Base-by-base conservation (phyloP, 306 rosid genomes). In the Corylus heterophylla region DNA sequence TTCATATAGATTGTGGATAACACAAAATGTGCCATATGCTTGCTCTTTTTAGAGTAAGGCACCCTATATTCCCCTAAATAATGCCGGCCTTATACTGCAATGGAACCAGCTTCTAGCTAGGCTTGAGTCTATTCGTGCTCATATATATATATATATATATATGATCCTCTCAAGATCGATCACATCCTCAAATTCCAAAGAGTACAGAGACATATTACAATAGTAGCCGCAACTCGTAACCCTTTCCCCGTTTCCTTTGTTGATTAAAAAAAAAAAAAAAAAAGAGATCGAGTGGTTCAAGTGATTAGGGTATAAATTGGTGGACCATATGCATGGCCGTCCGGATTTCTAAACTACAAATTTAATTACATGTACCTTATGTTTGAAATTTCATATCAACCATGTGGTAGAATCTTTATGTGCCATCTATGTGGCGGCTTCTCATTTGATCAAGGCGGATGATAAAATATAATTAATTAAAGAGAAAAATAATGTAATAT, bases 1-100 rank as follows among this genome's bases (percentile, higher is more conserved):
- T 89, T 85, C 88, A 89, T 79, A 82, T 58, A 81, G 77, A 87
- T 86, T 79, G 93, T 79, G 93, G 91, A 84, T 85, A 85, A 91
- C 88, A 86, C 88, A 82, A 85, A 87, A 78, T 89, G 89, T 86
- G 82, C 92, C 79, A 82, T 87, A 76, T 87, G 86, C 90, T 82
- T 80, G 69, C 77, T 83, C 82, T 80, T 64, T 64, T 61, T 76
- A 81, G 77, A 4, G 66, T 48, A 81, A 69, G 80, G 82, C 73
- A 76, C 75, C 78, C 61, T 51, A 79, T 67, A 84, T 86, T 85
- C 77, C 85, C 52, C 17, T 61, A 80, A 85, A 82, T 78, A 81
- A 83, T 61, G 4, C 51, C 52, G 61, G 5, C 59, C 66, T 80
- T 72, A 25, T 25, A 22, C 76, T 54, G 81, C 81, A 61, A 83